Evolutionary conservation across 2,329 filamentous ascomycete genomes (phyloP), one percentile per base, ranked within the genome.

Genomic region (Teratosphaeria viscida): DNA sequence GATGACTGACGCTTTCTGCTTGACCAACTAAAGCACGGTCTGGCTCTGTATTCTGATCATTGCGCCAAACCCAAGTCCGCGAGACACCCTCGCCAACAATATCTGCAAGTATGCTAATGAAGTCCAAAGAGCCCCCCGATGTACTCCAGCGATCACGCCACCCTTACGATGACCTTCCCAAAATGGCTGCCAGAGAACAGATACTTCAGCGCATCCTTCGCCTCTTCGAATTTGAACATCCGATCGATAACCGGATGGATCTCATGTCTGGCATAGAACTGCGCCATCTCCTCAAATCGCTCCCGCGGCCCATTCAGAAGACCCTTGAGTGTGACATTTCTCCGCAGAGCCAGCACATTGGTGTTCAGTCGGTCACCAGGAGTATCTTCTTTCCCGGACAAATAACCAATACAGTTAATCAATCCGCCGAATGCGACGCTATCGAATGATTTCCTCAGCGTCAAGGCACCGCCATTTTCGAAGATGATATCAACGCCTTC

Each of bases 291-390:
- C 59, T 76, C 74, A 19, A 78, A 80, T 49, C 78, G 73, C 62
- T 83, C 81, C 63, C 77, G 78, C 0, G 85, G 83, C 0, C 85
- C 85, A 68, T 87, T 64, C 32, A 87, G 66, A 6, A 87, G 80
- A 0, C 85, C 80, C 68, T 81, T 82, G 7, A 83, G 66, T 1
- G 79, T 82, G 1, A 82, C 77, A 52, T 77, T 82, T 26, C 78
- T 73, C 61, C 74, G 73, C 53, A 82, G 65, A 2, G 79, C 77
- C 19, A 82, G 73, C 32, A 87, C 72, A 65, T 87, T 87, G 14
- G 85, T 79, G 63, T 86, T 85, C 7, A 81, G 74, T 53, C 81
- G 70, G 69, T 84, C 81, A 0, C 76, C 79, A 4, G 74, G 71
- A 0, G 76, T 77, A 64, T 86, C 84, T 61, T 82, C 74, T 70